These are phyloP conservation scores for Cystobasidium slooffiae DNA, from an alignment of 1,284 basidiomycete species.

Conservation along the genomic window DNA sequence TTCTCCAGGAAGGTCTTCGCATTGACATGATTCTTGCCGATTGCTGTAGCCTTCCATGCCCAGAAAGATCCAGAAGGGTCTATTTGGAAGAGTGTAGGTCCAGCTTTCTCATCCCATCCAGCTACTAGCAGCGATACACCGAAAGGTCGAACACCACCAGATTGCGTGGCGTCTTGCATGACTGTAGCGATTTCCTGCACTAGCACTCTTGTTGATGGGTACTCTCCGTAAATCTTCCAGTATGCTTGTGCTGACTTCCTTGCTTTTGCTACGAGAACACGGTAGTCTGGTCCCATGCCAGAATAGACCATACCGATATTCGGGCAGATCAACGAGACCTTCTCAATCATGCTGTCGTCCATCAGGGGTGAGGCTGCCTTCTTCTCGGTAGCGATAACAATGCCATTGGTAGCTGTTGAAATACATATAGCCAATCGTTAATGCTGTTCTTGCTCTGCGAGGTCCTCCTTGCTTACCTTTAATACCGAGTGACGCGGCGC, in stretches of 20 bases:
- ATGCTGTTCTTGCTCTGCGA: background rate
- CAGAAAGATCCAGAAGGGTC: constrained; percentile 98
- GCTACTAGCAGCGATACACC: constrained; percentile 96
- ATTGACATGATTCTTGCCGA: constrained; percentile 99
- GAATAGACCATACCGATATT: constrained; percentile 99
- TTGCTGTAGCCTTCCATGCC: constrained; percentile 99
- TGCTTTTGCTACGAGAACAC: constrained; percentile 88
- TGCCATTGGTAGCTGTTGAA: constrained; percentile 86
- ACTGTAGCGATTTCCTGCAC: constrained; percentile 97
- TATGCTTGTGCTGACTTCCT: constrained; percentile 98
- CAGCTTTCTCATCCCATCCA: constrained; percentile 89
- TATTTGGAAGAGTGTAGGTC: constrained; percentile 94
- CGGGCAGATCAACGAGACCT: constrained; percentile 93
- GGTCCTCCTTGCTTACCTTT: constrained; percentile 71
- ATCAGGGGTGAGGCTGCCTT: constrained; percentile 96
- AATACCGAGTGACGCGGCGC: constrained; percentile 96
- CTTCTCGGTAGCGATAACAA: constrained; percentile 99
- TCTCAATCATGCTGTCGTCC: constrained; percentile 96
- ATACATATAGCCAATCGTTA: background rate
- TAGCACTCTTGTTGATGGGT: constrained; percentile 94
- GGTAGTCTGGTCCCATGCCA: constrained; percentile 99
- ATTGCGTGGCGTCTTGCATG: constrained; percentile 99
- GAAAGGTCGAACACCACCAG: constrained; percentile 96
- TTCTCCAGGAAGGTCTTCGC: constrained; percentile 99
- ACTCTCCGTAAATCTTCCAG: constrained; percentile 99